Percentiles rank a stretch among this genome's conserved stretches.
These are phyloP conservation scores for Acorus gramineus DNA, from an alignment of 106 monocot genomes.

Conservation along the genomic window DNA sequence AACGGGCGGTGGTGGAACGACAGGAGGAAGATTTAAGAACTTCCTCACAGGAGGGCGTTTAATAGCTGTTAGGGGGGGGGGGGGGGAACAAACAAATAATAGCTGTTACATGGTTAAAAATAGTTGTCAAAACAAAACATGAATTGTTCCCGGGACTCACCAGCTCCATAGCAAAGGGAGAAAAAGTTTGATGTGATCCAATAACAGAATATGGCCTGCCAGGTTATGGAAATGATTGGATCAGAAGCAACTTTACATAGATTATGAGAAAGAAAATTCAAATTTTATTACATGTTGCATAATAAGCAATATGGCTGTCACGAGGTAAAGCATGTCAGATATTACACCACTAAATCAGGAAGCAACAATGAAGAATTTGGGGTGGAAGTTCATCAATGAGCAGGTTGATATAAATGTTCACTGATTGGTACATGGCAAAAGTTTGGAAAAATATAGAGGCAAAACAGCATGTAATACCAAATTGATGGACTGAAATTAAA, in stretches of 20 bases:
- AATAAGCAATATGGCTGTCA: too few relatives aligned
- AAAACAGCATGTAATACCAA: too few relatives aligned
- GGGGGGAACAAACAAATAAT: neutral
- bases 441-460: too few relatives aligned
- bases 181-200: constrained; percentile 15
- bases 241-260: too few relatives aligned
- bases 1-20: constrained; percentile 14
- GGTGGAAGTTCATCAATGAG: neutral
- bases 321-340: too few relatives aligned
- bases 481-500: too few relatives aligned
- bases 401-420: neutral
- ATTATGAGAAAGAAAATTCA: too few relatives aligned
- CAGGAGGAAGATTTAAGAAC: constrained; percentile 49
- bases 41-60: constrained; percentile 56
- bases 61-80: constrained; percentile 6
- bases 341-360: too few relatives aligned
- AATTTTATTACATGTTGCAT: too few relatives aligned
- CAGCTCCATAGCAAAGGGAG: constrained; percentile 12
- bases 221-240: neutral
- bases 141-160: neutral
- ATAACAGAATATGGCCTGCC: constrained; percentile 15
- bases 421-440: too few relatives aligned
- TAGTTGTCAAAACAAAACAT: too few relatives aligned
- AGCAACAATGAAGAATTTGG: neutral
- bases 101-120: too few relatives aligned